phyloP scores from a whole-genome alignment of 192 early-diverging fungal species.

The Haplosporangium gracile region DNA sequence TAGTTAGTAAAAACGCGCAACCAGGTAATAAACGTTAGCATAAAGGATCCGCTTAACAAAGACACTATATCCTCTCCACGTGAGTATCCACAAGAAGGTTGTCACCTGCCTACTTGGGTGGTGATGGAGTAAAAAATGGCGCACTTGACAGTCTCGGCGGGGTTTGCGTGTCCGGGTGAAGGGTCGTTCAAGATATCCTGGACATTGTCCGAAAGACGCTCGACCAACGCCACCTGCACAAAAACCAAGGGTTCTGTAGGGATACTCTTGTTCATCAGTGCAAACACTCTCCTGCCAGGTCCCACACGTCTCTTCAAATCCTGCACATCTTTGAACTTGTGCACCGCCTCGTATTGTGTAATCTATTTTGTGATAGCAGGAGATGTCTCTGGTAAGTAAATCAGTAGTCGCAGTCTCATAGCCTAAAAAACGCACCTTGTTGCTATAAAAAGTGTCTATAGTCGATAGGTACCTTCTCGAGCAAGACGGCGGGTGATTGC shows the following conservation, averaged over 20 bases:
- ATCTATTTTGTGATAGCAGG: constrained; percentile 60
- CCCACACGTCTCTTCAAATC: constrained; percentile 83
- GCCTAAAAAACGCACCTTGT: neutral
- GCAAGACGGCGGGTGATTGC: constrained; percentile 79
- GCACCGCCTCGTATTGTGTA: constrained; percentile 90
- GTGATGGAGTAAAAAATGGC: constrained; percentile 97
- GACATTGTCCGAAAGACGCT: constrained; percentile 73
- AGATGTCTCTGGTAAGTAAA: neutral
- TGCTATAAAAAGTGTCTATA: neutral
- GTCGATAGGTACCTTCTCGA: constrained; percentile 78
- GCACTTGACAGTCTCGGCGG: constrained; percentile 60
- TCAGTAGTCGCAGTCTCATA: neutral
- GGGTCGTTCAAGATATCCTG: constrained; percentile 63
- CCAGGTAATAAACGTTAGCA: neutral
- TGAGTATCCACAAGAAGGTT: too few species aligned
- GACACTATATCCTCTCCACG: neutral
- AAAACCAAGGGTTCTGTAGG: constrained; percentile 90
- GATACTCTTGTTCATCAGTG: constrained; percentile 84
- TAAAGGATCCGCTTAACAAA: neutral
- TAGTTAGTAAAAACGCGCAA: neutral
- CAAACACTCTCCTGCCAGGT: constrained; percentile 82
- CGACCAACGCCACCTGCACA: constrained; percentile 87
- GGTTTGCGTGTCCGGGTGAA: constrained; percentile 38
- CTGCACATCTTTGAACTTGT: constrained; percentile 84
- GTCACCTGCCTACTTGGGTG: constrained; percentile 75